These are phyloP conservation scores for Aspergillus melleus DNA, from an alignment of 2,329 filamentous ascomycete genomes.

Conservation along the genomic window DNA sequence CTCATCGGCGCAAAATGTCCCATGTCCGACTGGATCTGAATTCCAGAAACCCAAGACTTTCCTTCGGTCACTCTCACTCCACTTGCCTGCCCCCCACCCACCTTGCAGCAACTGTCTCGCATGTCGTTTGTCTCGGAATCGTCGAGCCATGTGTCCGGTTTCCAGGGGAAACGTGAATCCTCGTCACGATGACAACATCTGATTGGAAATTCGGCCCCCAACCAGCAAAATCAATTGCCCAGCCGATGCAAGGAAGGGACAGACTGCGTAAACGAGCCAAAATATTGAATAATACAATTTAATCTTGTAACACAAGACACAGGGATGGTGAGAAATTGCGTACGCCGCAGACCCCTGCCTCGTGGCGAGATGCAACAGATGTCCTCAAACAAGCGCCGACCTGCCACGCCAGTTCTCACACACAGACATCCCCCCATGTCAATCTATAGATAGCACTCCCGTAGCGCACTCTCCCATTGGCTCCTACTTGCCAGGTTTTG, in stretches of 20 bases:
- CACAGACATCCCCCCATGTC: background rate
- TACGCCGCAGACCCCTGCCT: background rate
- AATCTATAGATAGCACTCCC: background rate
- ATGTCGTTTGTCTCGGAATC: constrained; percentile 5
- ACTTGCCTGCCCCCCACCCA: background rate
- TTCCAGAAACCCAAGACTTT: background rate
- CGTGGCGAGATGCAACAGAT: constrained; percentile 3
- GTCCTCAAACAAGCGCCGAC: constrained; percentile 5
- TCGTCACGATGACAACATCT: background rate
- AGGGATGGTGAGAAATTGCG: background rate
- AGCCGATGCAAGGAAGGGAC: background rate
- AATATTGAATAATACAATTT: too few relatives aligned
- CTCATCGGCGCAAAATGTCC: background rate
- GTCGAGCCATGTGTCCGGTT: constrained; percentile 2
- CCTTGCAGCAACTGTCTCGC: constrained; percentile 6
- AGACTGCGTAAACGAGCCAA: background rate
- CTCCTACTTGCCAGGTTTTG: background rate
- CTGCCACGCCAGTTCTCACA: too few relatives aligned
- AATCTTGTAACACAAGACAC: too few relatives aligned
- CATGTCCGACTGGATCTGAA: background rate
- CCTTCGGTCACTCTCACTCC: background rate
- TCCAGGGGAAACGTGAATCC: background rate
- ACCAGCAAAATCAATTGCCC: background rate
- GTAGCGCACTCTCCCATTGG: background rate
- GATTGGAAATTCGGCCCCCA: background rate